A percentile compares a stretch with the other conserved stretches of the same genome.
phyloP scores from a whole-genome alignment of 352 stramenopile genomes.

The Saprolegnia parasitica region DNA sequence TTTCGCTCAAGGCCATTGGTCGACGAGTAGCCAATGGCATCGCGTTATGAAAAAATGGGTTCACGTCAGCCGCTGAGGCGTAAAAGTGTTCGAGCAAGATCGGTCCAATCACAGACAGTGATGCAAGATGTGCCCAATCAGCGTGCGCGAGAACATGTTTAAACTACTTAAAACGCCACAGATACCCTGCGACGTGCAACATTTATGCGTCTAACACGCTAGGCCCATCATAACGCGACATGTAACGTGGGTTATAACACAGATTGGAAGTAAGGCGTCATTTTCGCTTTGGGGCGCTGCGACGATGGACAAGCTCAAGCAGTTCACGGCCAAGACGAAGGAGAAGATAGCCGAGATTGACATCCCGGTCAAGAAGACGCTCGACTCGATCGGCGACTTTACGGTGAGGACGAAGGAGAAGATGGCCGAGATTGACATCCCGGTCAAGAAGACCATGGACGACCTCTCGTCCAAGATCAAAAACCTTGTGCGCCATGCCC shows the following conservation, averaged over 20 bases:
- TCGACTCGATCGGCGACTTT: not conserved
- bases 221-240: not conserved
- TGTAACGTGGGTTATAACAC: slow-evolving; percentile 3
- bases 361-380: not conserved
- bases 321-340: slow-evolving; percentile 51
- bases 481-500: not conserved
- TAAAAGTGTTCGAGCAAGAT: too few relatives aligned
- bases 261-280: not conserved
- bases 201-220: too few relatives aligned
- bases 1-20: not conserved
- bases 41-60: too few relatives aligned
- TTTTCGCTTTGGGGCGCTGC: slow-evolving; percentile 3
- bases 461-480: slow-evolving; percentile 7
- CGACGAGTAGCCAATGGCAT: not conserved
- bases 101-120: too few relatives aligned
- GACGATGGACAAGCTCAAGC: slow-evolving; percentile 42
- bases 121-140: too few relatives aligned
- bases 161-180: too few relatives aligned
- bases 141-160: too few relatives aligned
- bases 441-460: not conserved
- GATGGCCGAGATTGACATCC: slow-evolving; percentile 4
- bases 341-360: slow-evolving; percentile 45
- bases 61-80: too few relatives aligned
- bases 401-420: slow-evolving; percentile 5
- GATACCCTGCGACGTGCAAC: too few relatives aligned